Conservation (phyloP, 257 asterid species). For the Orobanche coerulescens region DNA sequence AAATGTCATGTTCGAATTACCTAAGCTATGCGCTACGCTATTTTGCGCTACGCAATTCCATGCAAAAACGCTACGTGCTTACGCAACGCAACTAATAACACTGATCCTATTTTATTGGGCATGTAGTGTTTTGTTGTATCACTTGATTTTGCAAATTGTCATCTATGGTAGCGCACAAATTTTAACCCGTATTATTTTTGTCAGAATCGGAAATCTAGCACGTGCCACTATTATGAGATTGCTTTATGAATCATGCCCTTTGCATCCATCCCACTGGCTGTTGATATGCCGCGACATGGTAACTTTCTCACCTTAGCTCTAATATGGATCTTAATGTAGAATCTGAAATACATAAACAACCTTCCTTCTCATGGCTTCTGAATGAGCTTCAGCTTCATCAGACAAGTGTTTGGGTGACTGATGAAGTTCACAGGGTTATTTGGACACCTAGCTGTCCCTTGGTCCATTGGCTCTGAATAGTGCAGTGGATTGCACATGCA, state of each 20-base stretch:
- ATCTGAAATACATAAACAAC: slow-evolving; percentile 13
- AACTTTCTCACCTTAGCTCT: slow-evolving; percentile 21
- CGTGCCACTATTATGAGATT: slow-evolving; percentile 80
- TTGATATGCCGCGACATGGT: slow-evolving; percentile 86
- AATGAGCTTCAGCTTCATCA: neutral
- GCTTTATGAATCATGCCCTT: slow-evolving; percentile 87
- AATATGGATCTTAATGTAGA: slow-evolving; percentile 16
- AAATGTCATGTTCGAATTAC: no score
- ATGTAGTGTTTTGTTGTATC: neutral
- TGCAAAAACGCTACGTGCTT: no score
- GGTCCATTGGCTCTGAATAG: neutral
- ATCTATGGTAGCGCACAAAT: neutral
- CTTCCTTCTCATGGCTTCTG: slow-evolving; percentile 14
- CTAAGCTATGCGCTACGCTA: no score
- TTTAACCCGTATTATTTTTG: slow-evolving; percentile 17
- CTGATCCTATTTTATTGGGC: slow-evolving; percentile 5
- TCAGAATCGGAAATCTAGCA: slow-evolving; percentile 84
- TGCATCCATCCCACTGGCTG: slow-evolving; percentile 90
- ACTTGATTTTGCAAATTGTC: slow-evolving; percentile 6
- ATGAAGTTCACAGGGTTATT: neutral
- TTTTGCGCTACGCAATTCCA: no score
- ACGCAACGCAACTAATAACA: no score
- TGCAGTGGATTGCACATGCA: slow-evolving; percentile 4
- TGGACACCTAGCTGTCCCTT: neutral
- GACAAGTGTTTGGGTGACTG: neutral